Percentiles rank a stretch among this genome's conserved stretches.
Conservation (phyloP, 805 yeast species). For the Blastobotrys robertii region DNA sequence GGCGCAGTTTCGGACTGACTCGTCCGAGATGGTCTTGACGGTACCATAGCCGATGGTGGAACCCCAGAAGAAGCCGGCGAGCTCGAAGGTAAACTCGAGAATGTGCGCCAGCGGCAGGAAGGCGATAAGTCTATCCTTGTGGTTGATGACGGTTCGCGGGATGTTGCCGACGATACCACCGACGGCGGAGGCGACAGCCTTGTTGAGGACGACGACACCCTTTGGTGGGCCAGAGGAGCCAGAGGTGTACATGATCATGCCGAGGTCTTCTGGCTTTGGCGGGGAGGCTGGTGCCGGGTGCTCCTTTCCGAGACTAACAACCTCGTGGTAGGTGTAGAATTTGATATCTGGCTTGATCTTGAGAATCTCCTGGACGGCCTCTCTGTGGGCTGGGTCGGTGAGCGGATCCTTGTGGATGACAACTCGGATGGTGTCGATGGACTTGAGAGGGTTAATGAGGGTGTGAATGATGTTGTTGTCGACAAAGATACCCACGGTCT, state of each 20-base stretch:
- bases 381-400: constrained; percentile 52
- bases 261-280: constrained; percentile 49
- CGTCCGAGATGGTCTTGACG: constrained; percentile 82
- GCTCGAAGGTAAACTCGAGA: constrained; percentile 84
- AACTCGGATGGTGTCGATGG: constrained; percentile 49
- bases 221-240: constrained; percentile 82
- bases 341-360: constrained; percentile 69
- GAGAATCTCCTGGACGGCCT: constrained; percentile 41
- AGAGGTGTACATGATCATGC: constrained; percentile 81
- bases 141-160: constrained; percentile 38
- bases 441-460: constrained; percentile 61
- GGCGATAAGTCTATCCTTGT: constrained; percentile 66
- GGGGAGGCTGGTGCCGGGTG: constrained; percentile 34
- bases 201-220: constrained; percentile 65
- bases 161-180: constrained; percentile 71
- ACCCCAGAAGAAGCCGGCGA: constrained; percentile 80
- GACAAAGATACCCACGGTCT: constrained; percentile 67
- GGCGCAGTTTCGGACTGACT: constrained; percentile 70
- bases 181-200: constrained; percentile 69
- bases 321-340: constrained; percentile 56
- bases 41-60: constrained; percentile 79
- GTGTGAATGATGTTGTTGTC: constrained; percentile 65
- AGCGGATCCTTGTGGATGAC: constrained; percentile 64
- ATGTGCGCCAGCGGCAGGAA: constrained; percentile 96
- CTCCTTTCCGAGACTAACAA: constrained; percentile 52